Conservation (phyloP, 164 flowering plant genomes). For the Dillenia suffruticosa region DNA sequence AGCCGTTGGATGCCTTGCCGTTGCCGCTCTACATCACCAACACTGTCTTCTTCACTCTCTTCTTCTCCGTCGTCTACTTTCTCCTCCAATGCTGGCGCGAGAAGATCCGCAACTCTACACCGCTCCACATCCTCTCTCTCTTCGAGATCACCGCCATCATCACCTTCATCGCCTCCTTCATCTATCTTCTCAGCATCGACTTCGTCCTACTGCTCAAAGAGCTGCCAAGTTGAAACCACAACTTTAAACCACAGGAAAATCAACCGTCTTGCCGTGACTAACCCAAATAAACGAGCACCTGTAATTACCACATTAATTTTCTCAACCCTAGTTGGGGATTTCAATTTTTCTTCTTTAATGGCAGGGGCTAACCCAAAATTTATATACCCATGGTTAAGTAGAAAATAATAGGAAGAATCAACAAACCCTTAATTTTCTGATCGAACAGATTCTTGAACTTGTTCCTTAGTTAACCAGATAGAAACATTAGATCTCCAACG, state of each 20-base stretch:
- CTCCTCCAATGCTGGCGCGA: no score
- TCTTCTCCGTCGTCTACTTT: no score
- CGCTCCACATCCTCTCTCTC: no score
- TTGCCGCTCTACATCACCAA: no score
- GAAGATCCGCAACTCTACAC: no score
- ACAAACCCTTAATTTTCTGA: constrained; percentile 63
- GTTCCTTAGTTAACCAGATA: constrained; percentile 66
- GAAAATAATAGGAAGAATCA: constrained; percentile 56
- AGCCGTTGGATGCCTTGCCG: no score
- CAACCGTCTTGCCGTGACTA: constrained; percentile 82
- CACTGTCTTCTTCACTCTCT: no score
- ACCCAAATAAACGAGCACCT: constrained; percentile 86
- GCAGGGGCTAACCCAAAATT: constrained; percentile 80
- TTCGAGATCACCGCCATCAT: no score
- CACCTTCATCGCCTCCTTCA: no score
- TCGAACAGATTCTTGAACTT: constrained; percentile 63
- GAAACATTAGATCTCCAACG: constrained; percentile 80
- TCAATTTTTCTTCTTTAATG: constrained; percentile 43
- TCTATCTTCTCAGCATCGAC: no score
- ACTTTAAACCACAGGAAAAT: constrained; percentile 76
- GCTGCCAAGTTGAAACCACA: no score
- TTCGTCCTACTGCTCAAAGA: no score
- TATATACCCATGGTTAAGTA: constrained; percentile 78
- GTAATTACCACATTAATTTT: constrained; percentile 55
- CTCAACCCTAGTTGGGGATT: constrained; percentile 21